Conservation (phyloP, 2,329 filamentous ascomycete species). For the Aspergillus persii region DNA sequence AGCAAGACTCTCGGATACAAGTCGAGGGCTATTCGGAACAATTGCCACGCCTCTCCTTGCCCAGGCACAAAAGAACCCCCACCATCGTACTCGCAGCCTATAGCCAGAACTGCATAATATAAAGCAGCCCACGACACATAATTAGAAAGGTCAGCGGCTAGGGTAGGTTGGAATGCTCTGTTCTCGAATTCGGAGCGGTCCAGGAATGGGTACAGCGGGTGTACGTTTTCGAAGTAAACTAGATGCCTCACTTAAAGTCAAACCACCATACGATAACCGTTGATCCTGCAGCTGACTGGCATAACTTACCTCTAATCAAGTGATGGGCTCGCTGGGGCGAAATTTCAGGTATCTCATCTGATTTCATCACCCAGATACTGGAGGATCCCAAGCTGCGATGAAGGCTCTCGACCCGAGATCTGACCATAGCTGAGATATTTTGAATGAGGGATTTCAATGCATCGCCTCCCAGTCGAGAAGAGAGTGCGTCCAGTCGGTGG, state of each 20-base stretch:
- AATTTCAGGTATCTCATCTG: too few relatives aligned
- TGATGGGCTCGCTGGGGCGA: too few relatives aligned
- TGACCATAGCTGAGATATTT: too few relatives aligned
- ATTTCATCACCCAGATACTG: too few relatives aligned
- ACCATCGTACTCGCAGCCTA: slow-evolving; percentile 38
- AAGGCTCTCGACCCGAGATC: too few relatives aligned
- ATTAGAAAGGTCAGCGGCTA: slow-evolving; percentile 46
- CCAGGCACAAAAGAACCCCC: slow-evolving; percentile 41
- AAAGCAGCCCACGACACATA: slow-evolving; percentile 52
- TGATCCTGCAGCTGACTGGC: too few relatives aligned
- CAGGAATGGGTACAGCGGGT: slow-evolving; percentile 43
- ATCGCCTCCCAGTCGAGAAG: too few relatives aligned
- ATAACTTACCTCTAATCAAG: too few relatives aligned
- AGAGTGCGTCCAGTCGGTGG: too few relatives aligned
- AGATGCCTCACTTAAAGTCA: background rate
- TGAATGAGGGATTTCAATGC: too few relatives aligned
- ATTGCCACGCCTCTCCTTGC: slow-evolving; percentile 39
- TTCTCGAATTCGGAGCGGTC: slow-evolving; percentile 36
- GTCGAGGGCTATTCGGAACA: slow-evolving; percentile 39
- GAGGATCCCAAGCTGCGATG: too few relatives aligned
- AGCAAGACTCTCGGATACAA: slow-evolving; percentile 35
- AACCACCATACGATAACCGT: too few relatives aligned
- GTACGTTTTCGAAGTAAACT: slow-evolving; percentile 42
- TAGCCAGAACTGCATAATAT: slow-evolving; percentile 39
- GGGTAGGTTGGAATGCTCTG: slow-evolving; percentile 29